Evolutionary conservation across 169 alveolate genomes (phyloP).

Genomic region (Cryptosporidium canis): DNA sequence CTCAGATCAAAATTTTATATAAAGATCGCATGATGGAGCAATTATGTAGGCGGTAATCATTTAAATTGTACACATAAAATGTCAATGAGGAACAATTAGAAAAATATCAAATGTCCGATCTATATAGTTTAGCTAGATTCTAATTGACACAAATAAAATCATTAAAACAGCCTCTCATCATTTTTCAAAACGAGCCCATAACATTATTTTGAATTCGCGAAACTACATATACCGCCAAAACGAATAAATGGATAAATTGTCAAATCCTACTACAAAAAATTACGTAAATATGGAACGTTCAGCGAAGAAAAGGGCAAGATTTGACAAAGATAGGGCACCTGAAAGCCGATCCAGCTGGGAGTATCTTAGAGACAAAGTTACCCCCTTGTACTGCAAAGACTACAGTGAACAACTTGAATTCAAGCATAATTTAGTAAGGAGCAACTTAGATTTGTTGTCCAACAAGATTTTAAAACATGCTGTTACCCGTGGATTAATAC

Average conservation of each 20-base stretch:
- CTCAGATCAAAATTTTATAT: too few relatives aligned
- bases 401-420: conserved; percentile 12
- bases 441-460: neutral
- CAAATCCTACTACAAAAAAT: neutral
- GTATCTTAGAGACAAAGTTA: conserved; percentile 12
- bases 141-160: too few relatives aligned
- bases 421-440: conserved; percentile 2
- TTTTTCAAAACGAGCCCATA: too few relatives aligned
- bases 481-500: neutral
- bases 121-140: too few relatives aligned
- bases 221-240: too few relatives aligned
- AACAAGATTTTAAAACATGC: conserved; percentile 8
- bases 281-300: neutral
- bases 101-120: too few relatives aligned
- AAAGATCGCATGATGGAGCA: too few relatives aligned
- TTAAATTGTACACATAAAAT: too few relatives aligned
- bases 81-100: too few relatives aligned
- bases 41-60: too few relatives aligned
- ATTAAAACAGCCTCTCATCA: too few relatives aligned
- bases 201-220: too few relatives aligned
- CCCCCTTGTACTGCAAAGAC: conserved; percentile 17
- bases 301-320: neutral
- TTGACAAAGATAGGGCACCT: neutral
- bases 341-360: neutral
- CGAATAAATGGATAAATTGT: neutral